Evolutionary conservation across 1,139 yeast genomes (phyloP).

Genomic region (Candida sojae): DNA sequence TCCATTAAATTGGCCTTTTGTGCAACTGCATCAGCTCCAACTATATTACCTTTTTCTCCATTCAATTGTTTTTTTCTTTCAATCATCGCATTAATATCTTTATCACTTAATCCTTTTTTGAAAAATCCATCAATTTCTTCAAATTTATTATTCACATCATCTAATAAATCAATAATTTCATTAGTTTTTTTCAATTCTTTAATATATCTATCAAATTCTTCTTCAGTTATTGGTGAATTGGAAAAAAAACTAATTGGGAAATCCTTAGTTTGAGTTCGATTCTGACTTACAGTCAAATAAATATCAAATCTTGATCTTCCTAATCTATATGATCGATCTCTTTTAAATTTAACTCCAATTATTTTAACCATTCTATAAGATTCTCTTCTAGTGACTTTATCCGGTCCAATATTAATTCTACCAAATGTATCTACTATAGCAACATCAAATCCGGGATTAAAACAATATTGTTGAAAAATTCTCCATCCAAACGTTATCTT

Average conservation of each 20-base stretch:
- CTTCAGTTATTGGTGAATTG: constrained; percentile 66
- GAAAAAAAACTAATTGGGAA: constrained; percentile 79
- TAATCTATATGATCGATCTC: constrained; percentile 59
- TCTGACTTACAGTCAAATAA: constrained; percentile 67
- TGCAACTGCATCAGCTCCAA: constrained; percentile 71
- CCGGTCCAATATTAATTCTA: constrained; percentile 76
- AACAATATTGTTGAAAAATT: constrained; percentile 71
- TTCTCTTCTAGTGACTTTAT: constrained; percentile 61
- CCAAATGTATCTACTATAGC: constrained; percentile 75
- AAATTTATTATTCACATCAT: constrained; percentile 67
- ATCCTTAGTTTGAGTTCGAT: constrained; percentile 63
- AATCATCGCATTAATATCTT: constrained; percentile 79
- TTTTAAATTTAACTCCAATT: constrained; percentile 55
- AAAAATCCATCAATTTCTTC: constrained; percentile 63
- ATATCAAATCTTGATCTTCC: constrained; percentile 59
- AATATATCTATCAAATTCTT: constrained; percentile 74
- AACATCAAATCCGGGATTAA: constrained; percentile 77
- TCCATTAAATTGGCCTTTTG: constrained; percentile 74
- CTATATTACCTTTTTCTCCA: constrained; percentile 33
- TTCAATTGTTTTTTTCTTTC: constrained; percentile 63
- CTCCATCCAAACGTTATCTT: constrained; percentile 76
- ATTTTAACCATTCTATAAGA: constrained; percentile 84
- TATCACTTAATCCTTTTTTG: constrained; percentile 66
- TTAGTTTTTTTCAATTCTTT: constrained; percentile 61
- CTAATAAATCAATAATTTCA: constrained; percentile 61